phyloP scores from a whole-genome alignment of 1,139 yeast genomes.

The Keqinozyma sinolaborantium region DNA sequence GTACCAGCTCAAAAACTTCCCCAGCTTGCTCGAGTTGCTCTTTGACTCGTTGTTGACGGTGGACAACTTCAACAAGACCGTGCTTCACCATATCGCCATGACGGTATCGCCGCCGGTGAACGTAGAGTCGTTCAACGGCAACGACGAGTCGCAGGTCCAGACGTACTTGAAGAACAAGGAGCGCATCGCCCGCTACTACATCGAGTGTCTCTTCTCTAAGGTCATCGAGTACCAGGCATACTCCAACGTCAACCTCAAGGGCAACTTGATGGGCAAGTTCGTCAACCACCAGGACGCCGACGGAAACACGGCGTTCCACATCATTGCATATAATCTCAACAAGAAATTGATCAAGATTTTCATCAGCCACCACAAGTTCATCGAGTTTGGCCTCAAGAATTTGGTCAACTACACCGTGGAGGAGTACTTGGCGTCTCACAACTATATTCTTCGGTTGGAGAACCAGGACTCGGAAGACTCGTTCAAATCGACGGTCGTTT shows the following conservation, averaged over 20 bases:
- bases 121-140: conserved; percentile 9
- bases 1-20: conserved; percentile 72
- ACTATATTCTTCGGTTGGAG: conserved; percentile 26
- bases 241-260: conserved; percentile 14
- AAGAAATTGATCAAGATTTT: conserved; percentile 72
- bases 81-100: conserved; percentile 76
- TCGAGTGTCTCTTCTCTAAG: conserved; percentile 72
- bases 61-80: conserved; percentile 69
- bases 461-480: conserved; percentile 9
- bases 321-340: conserved; percentile 74
- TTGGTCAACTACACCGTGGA: conserved; percentile 71
- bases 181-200: conserved; percentile 75
- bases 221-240: conserved; percentile 26
- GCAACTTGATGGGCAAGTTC: conserved; percentile 53
- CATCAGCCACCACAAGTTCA: conserved; percentile 67
- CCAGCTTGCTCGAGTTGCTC: conserved; percentile 64
- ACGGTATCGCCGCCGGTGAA: conserved; percentile 11
- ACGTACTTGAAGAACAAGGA: conserved; percentile 44
- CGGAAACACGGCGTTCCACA: conserved; percentile 87
- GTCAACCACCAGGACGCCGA: conserved; percentile 74
- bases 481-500: conserved; percentile 4
- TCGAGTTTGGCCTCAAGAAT: conserved; percentile 60
- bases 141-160: conserved; percentile 12
- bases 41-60: conserved; percentile 74
- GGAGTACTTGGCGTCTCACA: conserved; percentile 52